Base-by-base conservation (phyloP, 192 early-diverging fungal species). In the Linnemannia exigua region DNA sequence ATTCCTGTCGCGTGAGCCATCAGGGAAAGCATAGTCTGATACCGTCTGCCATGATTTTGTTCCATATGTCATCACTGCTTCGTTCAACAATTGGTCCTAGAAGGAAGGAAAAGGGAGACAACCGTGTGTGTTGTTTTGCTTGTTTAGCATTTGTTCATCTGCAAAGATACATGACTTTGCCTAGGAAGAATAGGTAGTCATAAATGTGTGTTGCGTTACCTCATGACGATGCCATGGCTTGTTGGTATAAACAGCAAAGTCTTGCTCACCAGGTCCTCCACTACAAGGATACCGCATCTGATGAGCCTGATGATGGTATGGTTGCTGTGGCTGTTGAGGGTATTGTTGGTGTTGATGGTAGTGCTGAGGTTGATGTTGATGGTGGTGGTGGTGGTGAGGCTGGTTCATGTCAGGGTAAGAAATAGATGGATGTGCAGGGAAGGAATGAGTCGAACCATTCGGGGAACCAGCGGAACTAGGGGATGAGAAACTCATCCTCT, bases 401-500 rank as follows among this genome's bases (percentile, higher is more conserved):
- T 73, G 74, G 4, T 63, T 17, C 33, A 36, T 12, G n/a, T 75
- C 22, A 17, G 74, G 75, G 61, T 82, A 72, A 0, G 80, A 63
- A 37, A 76, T 72, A 0, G 75, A 82, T 8, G 80, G 70, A 19
- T 82, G 70, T 15, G 69, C 37, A 38, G 72, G 68, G 33, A 71
- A 70, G 2, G 80, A 70, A 35, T 22, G 37, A 16, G 20, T 63
- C 1, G 48, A 20, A 22, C 35, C 72, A 41, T 72, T 46, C 2
- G 80, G 20, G 12, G 58, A 63, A 1, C 68, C 67, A 0, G 75
- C 70, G 19, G 70, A 76, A 33, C 35, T 47, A n/a, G 80, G 80
- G 0, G 80, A 76, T 1, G 74, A 66, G 25, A 82, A 76, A 20
- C 75, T 76, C 74, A 82, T 75, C 8, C 75, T 44, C 58, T 82